phyloP scores from a whole-genome alignment of 2,329 filamentous ascomycete genomes.

The Didymella segeticola region DNA sequence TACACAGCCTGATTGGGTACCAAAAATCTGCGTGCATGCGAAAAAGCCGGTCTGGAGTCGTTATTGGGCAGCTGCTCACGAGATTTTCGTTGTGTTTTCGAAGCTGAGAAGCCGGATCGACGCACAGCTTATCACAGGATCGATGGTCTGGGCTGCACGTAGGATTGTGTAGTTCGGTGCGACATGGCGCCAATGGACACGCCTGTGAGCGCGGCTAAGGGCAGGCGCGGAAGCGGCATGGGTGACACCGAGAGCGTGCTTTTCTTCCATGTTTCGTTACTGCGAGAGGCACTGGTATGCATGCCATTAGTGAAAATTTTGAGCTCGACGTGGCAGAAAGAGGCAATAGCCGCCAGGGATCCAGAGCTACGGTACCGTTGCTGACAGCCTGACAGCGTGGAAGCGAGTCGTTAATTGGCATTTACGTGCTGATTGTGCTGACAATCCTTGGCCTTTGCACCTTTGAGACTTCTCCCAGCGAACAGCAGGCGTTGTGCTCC shows the following conservation, averaged over 20 bases:
- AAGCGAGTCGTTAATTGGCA: conserved; percentile 1
- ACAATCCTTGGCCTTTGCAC: neutral
- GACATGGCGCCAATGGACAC: conserved; percentile 15
- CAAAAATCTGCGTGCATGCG: neutral
- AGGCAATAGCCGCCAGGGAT: neutral
- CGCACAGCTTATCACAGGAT: conserved; percentile 13
- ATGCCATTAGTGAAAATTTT: no score
- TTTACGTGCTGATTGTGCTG: neutral
- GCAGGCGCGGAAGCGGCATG: conserved; percentile 14
- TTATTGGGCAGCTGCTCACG: conserved; percentile 2
- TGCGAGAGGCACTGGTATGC: neutral
- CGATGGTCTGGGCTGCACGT: conserved; percentile 9
- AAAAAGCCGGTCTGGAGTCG: neutral
- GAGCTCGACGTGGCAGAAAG: neutral
- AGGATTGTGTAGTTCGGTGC: conserved; percentile 5
- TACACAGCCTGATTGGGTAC: conserved; percentile 10
- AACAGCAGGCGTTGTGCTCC: neutral
- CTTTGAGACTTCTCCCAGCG: neutral
- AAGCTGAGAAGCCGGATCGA: conserved; percentile 9
- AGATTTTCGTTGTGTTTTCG: conserved; percentile 5
- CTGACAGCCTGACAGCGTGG: conserved; percentile 8
- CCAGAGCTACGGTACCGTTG: conserved; percentile 8
- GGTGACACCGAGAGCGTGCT: conserved; percentile 4
- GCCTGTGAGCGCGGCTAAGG: conserved; percentile 12
- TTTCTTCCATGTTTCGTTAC: neutral